Conservation (phyloP, 148 eudicot species). For the Fallopia convolvulus region DNA sequence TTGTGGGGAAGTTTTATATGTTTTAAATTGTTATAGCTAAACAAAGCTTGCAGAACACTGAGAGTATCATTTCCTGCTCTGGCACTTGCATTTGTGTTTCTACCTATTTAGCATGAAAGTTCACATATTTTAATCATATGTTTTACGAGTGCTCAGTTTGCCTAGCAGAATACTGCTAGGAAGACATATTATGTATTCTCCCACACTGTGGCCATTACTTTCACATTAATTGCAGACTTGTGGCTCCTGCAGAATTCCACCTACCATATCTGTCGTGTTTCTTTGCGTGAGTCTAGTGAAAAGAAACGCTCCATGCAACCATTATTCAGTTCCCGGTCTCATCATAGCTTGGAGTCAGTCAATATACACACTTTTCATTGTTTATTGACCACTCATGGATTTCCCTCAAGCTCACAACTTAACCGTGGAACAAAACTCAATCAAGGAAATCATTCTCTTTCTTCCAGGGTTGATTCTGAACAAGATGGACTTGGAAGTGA, state of each 20-base stretch:
- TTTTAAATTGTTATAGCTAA: neutral
- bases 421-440: neutral
- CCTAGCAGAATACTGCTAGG: slow-evolving; percentile 60
- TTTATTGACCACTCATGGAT: slow-evolving; percentile 18
- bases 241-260: slow-evolving; percentile 87
- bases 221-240: slow-evolving; percentile 61
- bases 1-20: neutral
- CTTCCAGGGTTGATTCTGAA: too few relatives aligned
- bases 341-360: slow-evolving; percentile 18
- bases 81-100: neutral
- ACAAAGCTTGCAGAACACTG: neutral
- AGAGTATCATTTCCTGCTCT: neutral
- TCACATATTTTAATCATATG: neutral
- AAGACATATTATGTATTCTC: slow-evolving; percentile 61
- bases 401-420: slow-evolving; percentile 21
- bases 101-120: neutral
- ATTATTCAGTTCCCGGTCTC: slow-evolving; percentile 54
- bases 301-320: slow-evolving; percentile 48
- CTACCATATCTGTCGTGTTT: slow-evolving; percentile 81
- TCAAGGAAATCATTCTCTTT: too few relatives aligned
- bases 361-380: slow-evolving; percentile 28
- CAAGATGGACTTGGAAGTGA: too few relatives aligned
- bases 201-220: slow-evolving; percentile 76
- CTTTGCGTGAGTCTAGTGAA: slow-evolving; percentile 54
- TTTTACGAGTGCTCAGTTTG: slow-evolving; percentile 65